Evolutionary conservation across 2,329 filamentous ascomycete genomes (phyloP), one percentile per base, ranked within the genome.

Genomic region (Grosmannia clavigera): DNA sequence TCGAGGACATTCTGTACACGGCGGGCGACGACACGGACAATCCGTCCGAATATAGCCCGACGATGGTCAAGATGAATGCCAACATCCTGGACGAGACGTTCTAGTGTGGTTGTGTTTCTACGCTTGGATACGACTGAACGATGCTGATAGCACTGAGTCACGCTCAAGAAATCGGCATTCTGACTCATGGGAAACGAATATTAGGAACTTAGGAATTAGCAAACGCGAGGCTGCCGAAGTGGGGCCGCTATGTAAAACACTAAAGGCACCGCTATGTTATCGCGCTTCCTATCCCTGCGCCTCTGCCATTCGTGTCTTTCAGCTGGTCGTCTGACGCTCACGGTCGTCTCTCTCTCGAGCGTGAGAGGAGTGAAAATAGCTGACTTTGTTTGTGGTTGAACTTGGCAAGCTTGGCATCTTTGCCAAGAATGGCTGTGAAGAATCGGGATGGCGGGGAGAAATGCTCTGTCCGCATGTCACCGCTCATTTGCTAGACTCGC

Each of bases 1-100:
- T 95, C 0, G 86, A 91, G 58, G 88, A 92, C 68, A 81, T 95
- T 55, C 74, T 94, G 7, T 73, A 87, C 52, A 90, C 88, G 51
- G 90, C 89, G 4, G 89, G 89, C 2, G 86, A 81, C 5, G 80
- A 79, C 40, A 73, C 73, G 3, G 80, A 82, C 59, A 77, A 79
- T 58, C 78, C 76, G 29, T 74, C 75, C 2, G 81, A 85, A 67
- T 81, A 84, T 67, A 86, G 83, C 65, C 84, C 83, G 3, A 83
- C 81, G 0, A 78, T 86, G 75, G 81, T 86, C 52, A 84, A 83
- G 72, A 82, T 84, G 78, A 84, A 80, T 64, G 74, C 83, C 58
- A 76, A 85, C 66, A 78, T 84, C 55, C 69, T 85, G 53, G 78
- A 86, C 64, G 81, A 86, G 66, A 84, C 80, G 27, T 86, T 86